Base-by-base conservation (phyloP, 352 stramenopile species). In the Pilasporangium apinafurcum region DNA sequence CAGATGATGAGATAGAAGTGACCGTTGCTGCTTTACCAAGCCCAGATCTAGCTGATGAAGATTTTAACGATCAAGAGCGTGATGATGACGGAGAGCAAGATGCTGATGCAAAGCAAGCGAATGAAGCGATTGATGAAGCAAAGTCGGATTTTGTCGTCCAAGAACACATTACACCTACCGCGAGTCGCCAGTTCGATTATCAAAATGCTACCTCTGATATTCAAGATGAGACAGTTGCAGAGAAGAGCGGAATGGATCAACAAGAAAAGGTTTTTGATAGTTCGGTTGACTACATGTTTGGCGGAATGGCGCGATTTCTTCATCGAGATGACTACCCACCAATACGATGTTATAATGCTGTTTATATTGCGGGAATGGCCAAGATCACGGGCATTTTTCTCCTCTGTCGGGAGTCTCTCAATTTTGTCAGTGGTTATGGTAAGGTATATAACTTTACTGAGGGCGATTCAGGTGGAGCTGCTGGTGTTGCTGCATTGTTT, bases 371-470 rank as follows among this genome's bases (percentile, higher is more conserved):
- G 29, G 76, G 75, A 14, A 86, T 91, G 71, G 52, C 58, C 6
- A 82, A 71, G 46, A 71, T 52, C 3, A 50, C 56, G 10, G 79
- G 79, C 12, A 53, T 91, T 2, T 80, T 86, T 12, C 34, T 75
- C 8, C 28, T 91, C 8, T 83, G 70, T 21, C 56, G 52, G 8
- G 55, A 62, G 8, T 54, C 68, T 5, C 44, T 91, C 17, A 85
- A 87, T 39, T 91, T 91, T 34, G 68, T 91, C 17, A 62, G 71
- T 31, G 75, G 75, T 0, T 87, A 85, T 38, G 50, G 48, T 0
- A 88, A 84, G 39, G 9, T 81, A 8, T 68, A 61, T 29, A 72
- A 59, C 20, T 39, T 50, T 12, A 17, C 24, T 18, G 48, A 62
- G 6, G 22, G 6, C 3, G 37, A 45, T 14, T 10, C 17, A 17